Conservation (phyloP, 345 rosid genomes). For the Heritiera littoralis region DNA sequence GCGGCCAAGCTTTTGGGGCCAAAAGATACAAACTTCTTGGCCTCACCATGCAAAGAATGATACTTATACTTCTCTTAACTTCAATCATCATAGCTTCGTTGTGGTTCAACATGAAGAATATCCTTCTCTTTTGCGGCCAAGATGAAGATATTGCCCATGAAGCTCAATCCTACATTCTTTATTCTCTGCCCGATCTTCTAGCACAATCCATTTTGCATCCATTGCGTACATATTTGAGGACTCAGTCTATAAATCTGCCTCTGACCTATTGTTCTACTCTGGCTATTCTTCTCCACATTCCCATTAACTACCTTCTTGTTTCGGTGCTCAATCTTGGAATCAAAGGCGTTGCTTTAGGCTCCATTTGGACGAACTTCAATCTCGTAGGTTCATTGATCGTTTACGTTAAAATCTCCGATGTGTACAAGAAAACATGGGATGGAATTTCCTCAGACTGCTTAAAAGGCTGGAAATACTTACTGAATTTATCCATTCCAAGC, state of each 20-base stretch:
- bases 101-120: slow-evolving; percentile 72
- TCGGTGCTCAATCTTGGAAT: slow-evolving; percentile 59
- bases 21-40: slow-evolving; percentile 68
- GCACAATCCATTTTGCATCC: slow-evolving; percentile 76
- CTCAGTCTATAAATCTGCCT: slow-evolving; percentile 76
- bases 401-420: slow-evolving; percentile 56
- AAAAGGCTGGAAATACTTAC: slow-evolving; percentile 54
- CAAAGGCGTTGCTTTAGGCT: slow-evolving; percentile 70
- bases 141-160: slow-evolving; percentile 53
- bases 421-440: slow-evolving; percentile 65
- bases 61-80: slow-evolving; percentile 57
- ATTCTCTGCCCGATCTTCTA: slow-evolving; percentile 77
- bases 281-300: slow-evolving; percentile 67
- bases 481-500: slow-evolving; percentile 73
- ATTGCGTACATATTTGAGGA: slow-evolving; percentile 69
- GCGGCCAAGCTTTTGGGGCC: slow-evolving; percentile 93
- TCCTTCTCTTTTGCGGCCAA: slow-evolving; percentile 66
- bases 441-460: slow-evolving; percentile 58
- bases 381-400: slow-evolving; percentile 56
- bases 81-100: slow-evolving; percentile 64
- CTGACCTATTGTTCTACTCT: slow-evolving; percentile 60
- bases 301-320: slow-evolving; percentile 64
- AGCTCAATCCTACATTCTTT: slow-evolving; percentile 66
- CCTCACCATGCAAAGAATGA: slow-evolving; percentile 66
- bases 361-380: slow-evolving; percentile 69